These are phyloP conservation scores for Cryptococcus sp. DNA, from an alignment of 1,284 basidiomycete species.

Conservation along the genomic window DNA sequence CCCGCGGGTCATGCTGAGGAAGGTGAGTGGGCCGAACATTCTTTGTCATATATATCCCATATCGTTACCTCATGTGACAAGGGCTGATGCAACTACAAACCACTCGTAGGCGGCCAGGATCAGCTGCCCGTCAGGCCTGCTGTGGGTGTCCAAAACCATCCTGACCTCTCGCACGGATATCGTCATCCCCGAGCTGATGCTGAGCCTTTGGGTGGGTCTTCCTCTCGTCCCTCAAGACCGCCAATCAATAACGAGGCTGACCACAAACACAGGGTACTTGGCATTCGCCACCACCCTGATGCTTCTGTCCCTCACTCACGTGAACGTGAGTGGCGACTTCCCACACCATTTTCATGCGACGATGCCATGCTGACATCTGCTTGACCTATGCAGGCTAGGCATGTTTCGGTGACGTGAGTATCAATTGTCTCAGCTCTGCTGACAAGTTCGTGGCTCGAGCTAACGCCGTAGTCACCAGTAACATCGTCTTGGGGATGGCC, in stretches of 20 bases:
- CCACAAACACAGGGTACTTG: background rate
- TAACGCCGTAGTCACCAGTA: conserved; percentile 13
- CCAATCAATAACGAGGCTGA: background rate
- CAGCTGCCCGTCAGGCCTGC: background rate
- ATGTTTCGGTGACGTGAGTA: background rate
- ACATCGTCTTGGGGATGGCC: conserved; percentile 65
- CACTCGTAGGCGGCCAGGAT: background rate
- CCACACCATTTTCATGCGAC: no score
- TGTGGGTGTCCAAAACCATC: background rate
- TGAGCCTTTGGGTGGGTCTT: conserved; percentile 9
- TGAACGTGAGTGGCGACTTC: no score
- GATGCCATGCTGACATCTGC: no score
- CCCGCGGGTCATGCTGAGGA: background rate
- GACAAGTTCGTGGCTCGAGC: background rate
- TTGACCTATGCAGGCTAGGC: background rate
- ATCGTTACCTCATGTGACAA: no score
- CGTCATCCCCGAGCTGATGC: conserved; percentile 5
- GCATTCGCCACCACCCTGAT: background rate
- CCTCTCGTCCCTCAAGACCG: no score
- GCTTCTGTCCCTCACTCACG: no score
- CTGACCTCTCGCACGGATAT: conserved; percentile 1
- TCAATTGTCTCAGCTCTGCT: background rate
- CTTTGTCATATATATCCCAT: no score
- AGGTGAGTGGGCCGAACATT: background rate
- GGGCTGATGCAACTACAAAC: no score